A percentile compares a stretch with the other conserved stretches of the same genome.
phyloP scores from a whole-genome alignment of 2,329 filamentous ascomycete species.

The Phialocephala sp. region DNA sequence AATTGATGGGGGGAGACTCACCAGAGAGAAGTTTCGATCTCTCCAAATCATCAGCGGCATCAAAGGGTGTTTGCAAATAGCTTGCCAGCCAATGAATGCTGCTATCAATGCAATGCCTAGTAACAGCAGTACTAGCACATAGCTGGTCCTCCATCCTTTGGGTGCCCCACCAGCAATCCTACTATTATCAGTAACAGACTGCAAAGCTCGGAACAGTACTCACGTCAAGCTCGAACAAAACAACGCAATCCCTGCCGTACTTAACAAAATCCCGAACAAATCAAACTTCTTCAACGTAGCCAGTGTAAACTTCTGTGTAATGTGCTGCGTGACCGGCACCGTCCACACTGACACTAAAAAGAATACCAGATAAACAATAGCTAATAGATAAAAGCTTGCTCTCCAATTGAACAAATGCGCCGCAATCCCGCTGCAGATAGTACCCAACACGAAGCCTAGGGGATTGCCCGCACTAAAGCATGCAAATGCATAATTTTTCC shows the following conservation, averaged over 20 bases:
- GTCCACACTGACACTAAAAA: constrained; percentile 64
- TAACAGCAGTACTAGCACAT: constrained; percentile 67
- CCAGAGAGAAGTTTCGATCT: constrained; percentile 68
- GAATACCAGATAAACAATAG: constrained; percentile 68
- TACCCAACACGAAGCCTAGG: constrained; percentile 48
- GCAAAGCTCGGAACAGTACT: constrained; percentile 53
- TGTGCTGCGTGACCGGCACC: constrained; percentile 57
- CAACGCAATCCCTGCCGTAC: constrained; percentile 63
- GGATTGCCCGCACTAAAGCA: constrained; percentile 57
- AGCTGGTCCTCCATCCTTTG: constrained; percentile 65
- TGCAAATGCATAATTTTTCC: constrained; percentile 70
- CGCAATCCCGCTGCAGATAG: constrained; percentile 62
- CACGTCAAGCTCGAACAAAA: constrained; percentile 34
- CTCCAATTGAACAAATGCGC: constrained; percentile 67
- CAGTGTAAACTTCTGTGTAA: constrained; percentile 49
- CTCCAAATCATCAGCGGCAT: constrained; percentile 62
- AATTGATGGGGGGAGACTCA: constrained; percentile 42
- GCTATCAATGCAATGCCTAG: constrained; percentile 61
- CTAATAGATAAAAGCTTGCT: constrained; percentile 65
- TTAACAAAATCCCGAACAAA: constrained; percentile 62
- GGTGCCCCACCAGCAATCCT: constrained; percentile 44
- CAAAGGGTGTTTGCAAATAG: constrained; percentile 53
- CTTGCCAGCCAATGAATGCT: constrained; percentile 69
- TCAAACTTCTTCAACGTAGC: constrained; percentile 59
- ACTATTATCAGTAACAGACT: constrained; percentile 9